A percentile compares a stretch with the other conserved stretches of the same genome.
These are phyloP conservation scores for Cardamine chenopodiifolia DNA, from an alignment of 345 rosid genomes.

Conservation along the genomic window DNA sequence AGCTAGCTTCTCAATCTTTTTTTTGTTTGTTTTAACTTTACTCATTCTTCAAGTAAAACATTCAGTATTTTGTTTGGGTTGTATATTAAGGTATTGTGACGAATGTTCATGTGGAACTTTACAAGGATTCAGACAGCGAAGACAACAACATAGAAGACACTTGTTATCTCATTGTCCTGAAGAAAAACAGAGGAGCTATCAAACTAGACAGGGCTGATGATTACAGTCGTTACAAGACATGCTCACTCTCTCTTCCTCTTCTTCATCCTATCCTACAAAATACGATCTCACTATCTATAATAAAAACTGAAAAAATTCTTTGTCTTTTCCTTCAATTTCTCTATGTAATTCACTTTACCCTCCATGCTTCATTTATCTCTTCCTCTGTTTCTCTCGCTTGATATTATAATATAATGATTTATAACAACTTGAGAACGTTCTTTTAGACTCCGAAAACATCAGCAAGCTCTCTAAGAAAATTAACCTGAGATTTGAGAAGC, in stretches of 20 bases:
- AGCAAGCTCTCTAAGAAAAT: constrained; percentile 46
- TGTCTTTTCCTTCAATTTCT: constrained; percentile 18
- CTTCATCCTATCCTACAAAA: constrained; percentile 51
- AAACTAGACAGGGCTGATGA: constrained; percentile 90
- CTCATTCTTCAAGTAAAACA: constrained; percentile 2
- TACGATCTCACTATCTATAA: constrained; percentile 54
- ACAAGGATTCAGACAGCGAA: constrained; percentile 52
- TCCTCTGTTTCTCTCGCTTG: constrained; percentile 16
- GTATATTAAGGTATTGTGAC: constrained; percentile 57
- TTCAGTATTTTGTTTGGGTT: not conserved
- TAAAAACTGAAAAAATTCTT: constrained; percentile 22
- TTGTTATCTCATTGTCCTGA: constrained; percentile 69
- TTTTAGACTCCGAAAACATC: constrained; percentile 43
- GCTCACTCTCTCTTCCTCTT: constrained; percentile 68
- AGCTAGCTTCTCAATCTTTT: not conserved
- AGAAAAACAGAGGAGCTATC: constrained; percentile 60
- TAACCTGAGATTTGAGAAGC: constrained; percentile 50
- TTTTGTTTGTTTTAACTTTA: not conserved
- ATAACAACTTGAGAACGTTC: constrained; percentile 31
- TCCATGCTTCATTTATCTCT: not conserved
- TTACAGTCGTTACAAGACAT: constrained; percentile 63
- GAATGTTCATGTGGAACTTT: constrained; percentile 72
- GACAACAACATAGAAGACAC: constrained; percentile 50
- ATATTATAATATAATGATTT: constrained; percentile 12
- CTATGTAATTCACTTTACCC: constrained; percentile 17